Evolutionary conservation across 805 yeast genomes (phyloP).

Genomic region (Barnettozyma pratensis): DNA sequence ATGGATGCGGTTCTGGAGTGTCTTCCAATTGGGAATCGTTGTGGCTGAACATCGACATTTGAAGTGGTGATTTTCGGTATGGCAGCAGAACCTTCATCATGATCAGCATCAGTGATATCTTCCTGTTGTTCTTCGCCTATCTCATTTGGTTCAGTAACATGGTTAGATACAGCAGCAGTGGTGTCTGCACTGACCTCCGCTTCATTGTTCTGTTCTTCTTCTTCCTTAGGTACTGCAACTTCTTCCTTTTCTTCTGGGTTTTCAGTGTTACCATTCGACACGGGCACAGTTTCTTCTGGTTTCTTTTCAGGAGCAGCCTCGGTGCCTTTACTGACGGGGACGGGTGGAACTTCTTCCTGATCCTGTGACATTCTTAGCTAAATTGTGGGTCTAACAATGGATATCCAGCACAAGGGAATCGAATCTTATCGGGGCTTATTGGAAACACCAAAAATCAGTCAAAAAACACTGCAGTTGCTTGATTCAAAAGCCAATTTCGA

Average conservation of each 20-base stretch:
- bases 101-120: conserved; percentile 13
- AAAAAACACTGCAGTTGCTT: too few species aligned
- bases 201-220: neutral
- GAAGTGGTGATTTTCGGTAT: conserved; percentile 6
- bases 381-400: neutral
- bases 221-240: too few species aligned
- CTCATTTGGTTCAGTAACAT: conserved; percentile 1
- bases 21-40: conserved; percentile 8
- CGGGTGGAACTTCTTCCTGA: neutral
- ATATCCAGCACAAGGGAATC: too few species aligned
- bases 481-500: too few species aligned
- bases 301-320: neutral
- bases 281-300: neutral
- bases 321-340: neutral
- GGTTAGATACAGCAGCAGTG: conserved; percentile 9
- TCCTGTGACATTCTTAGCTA: neutral
- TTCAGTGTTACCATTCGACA: neutral
- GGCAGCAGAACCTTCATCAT: neutral
- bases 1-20: conserved; percentile 19
- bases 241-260: neutral
- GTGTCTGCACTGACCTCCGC: neutral
- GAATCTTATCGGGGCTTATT: conserved; percentile 10
- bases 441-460: too few species aligned
- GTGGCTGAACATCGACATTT: conserved; percentile 3
- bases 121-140: conserved; percentile 5